Evolutionary conservation across 1,139 yeast species (phyloP).

Genomic region (Tardiomyces digboiensis): DNA sequence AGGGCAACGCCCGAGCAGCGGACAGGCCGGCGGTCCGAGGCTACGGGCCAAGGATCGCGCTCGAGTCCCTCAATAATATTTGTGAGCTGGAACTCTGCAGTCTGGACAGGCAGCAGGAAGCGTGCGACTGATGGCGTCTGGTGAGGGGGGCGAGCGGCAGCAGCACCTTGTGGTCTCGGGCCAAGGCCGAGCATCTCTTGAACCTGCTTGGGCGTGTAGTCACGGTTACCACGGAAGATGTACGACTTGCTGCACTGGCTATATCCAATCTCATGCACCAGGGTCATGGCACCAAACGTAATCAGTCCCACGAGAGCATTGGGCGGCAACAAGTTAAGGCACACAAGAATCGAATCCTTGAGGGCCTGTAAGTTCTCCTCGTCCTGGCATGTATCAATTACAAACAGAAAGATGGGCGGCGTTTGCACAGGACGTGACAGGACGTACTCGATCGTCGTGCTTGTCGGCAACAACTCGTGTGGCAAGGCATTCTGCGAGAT

Average conservation of each 20-base stretch:
- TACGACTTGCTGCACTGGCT: conserved; percentile 69
- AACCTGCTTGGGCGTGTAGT: conserved; percentile 67
- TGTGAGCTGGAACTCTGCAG: conserved; percentile 81
- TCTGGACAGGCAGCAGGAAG: conserved; percentile 78
- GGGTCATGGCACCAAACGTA: conserved; percentile 92
- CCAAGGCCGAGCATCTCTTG: conserved; percentile 60
- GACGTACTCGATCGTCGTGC: conserved; percentile 89
- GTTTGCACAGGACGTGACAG: conserved; percentile 79
- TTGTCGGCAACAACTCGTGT: conserved; percentile 64
- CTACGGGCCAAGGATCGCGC: conserved; percentile 89
- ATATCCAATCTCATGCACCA: conserved; percentile 85
- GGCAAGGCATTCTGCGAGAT: conserved; percentile 81
- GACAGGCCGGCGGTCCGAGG: conserved; percentile 78
- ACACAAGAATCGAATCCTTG: conserved; percentile 76
- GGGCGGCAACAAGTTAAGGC: conserved; percentile 78
- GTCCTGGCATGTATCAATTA: conserved; percentile 91
- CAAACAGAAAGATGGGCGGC: conserved; percentile 91
- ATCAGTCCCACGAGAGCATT: conserved; percentile 87
- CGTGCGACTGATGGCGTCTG: conserved; percentile 44
- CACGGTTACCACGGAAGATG: conserved; percentile 91
- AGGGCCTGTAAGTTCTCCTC: conserved; percentile 85
- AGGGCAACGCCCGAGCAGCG: conserved; percentile 94
- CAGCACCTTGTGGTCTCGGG: conserved; percentile 27
- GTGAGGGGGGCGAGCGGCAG: conserved; percentile 18
- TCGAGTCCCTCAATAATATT: conserved; percentile 70